Conservation (phyloP, 129 eudicot genomes). For the Solidago caesia region DNA sequence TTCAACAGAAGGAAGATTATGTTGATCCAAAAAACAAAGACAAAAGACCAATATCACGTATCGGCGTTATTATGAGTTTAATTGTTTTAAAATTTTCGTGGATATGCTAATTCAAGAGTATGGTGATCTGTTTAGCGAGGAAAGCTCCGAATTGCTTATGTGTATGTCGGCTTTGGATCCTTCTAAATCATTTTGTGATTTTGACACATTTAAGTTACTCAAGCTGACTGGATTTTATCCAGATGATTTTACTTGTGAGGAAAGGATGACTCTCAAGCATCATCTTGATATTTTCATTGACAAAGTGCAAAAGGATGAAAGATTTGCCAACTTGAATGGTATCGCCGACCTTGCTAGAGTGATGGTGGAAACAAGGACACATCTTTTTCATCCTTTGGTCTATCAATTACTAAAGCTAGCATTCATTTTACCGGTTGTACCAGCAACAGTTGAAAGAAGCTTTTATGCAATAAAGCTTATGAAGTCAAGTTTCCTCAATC, state of each 20-base stretch:
- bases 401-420: neutral
- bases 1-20: neutral
- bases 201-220: neutral
- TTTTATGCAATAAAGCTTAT: neutral
- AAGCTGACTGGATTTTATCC: conserved; percentile 5
- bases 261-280: conserved; percentile 12
- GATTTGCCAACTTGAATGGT: neutral
- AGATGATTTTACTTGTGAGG: conserved; percentile 5
- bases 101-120: conserved; percentile 6
- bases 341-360: neutral
- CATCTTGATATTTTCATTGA: conserved; percentile 6
- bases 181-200: neutral
- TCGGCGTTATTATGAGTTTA: conserved; percentile 1
- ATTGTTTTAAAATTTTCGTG: neutral
- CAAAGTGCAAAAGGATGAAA: neutral
- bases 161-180: conserved; percentile 9
- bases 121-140: conserved; percentile 5
- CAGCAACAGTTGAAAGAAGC: neutral
- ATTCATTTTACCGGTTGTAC: neutral
- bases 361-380: neutral
- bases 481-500: too few species aligned
- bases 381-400: neutral
- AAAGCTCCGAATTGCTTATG: conserved; percentile 14
- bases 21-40: neutral
- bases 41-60: neutral